Conservation (phyloP, 2,329 filamentous ascomycete species). For the Cercospora beticola region DNA sequence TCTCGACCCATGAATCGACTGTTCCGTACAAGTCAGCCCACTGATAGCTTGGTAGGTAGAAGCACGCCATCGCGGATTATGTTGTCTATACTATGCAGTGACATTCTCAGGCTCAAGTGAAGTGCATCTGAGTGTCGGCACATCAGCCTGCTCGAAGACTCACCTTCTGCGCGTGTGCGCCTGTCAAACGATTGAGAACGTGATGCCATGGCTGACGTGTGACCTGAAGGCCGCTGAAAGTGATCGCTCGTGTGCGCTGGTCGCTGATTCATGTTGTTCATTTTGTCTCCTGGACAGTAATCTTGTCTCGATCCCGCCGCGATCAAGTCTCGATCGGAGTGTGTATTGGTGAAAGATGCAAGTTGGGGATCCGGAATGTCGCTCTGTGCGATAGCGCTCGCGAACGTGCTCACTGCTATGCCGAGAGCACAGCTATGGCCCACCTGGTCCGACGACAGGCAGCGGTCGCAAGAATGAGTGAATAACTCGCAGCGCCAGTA, state of each 20-base stretch:
- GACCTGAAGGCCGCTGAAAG: constrained; percentile 26
- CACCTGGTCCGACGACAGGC: not conserved
- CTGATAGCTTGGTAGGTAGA: constrained; percentile 21
- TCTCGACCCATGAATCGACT: constrained; percentile 92
- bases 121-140: not conserved
- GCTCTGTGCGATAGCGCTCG: not conserved
- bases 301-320: not conserved
- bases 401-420: constrained; percentile 6
- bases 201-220: constrained; percentile 32
- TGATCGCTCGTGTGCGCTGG: constrained; percentile 25
- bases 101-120: not conserved
- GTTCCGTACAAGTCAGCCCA: constrained; percentile 34
- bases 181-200: constrained; percentile 34
- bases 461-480: not conserved
- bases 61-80: constrained; percentile 25
- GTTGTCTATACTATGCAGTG: not conserved
- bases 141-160: constrained; percentile 20
- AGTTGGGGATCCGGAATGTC: not conserved
- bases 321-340: not conserved
- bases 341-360: not conserved
- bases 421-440: constrained; percentile 2
- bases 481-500: not conserved
- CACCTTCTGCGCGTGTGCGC: constrained; percentile 34
- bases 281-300: not conserved
- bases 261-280: constrained; percentile 12